A percentile compares a stretch with the other conserved stretches of the same genome.
Evolutionary conservation across 2,329 filamentous ascomycete genomes (phyloP).

Genomic region (Pseudocercospora crystallina): DNA sequence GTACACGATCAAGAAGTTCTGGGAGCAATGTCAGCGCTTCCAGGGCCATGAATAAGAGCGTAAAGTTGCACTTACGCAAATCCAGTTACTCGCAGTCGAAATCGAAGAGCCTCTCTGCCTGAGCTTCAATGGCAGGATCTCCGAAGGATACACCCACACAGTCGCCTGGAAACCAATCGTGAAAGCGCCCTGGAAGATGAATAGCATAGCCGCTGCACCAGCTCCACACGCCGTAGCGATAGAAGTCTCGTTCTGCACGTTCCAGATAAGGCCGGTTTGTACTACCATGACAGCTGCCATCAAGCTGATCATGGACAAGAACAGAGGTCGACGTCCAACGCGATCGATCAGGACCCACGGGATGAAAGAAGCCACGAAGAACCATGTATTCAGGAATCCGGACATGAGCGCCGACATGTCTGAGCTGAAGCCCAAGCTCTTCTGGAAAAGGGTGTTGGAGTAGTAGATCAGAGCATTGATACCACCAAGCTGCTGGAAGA

Average conservation of each 20-base stretch:
- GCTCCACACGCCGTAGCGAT: constrained; percentile 27
- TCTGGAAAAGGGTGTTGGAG: constrained; percentile 30
- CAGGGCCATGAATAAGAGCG: neutral
- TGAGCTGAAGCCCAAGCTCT: constrained; percentile 27
- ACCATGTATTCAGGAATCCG: constrained; percentile 45
- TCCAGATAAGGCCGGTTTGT: constrained; percentile 44
- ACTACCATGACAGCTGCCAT: constrained; percentile 68
- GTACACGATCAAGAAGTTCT: constrained; percentile 66
- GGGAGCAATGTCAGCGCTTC: neutral
- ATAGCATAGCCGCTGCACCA: constrained; percentile 55
- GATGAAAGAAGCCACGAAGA: constrained; percentile 53
- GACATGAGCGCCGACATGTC: constrained; percentile 32
- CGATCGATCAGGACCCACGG: constrained; percentile 43
- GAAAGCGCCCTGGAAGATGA: constrained; percentile 64
- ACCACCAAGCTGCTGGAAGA: constrained; percentile 32
- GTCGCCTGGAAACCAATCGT: constrained; percentile 60
- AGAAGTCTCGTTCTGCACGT: constrained; percentile 29
- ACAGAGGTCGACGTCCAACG: constrained; percentile 33
- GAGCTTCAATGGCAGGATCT: constrained; percentile 52
- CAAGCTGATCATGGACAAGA: constrained; percentile 33
- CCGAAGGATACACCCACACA: constrained; percentile 63
- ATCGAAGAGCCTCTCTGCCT: constrained; percentile 35
- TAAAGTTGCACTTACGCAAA: constrained; percentile 18
- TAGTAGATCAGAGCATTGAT: constrained; percentile 36
- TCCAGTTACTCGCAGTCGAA: constrained; percentile 35